Evolutionary conservation across 768 basidiomycete species (phyloP).

Genomic region (Tulasnella calospora): DNA sequence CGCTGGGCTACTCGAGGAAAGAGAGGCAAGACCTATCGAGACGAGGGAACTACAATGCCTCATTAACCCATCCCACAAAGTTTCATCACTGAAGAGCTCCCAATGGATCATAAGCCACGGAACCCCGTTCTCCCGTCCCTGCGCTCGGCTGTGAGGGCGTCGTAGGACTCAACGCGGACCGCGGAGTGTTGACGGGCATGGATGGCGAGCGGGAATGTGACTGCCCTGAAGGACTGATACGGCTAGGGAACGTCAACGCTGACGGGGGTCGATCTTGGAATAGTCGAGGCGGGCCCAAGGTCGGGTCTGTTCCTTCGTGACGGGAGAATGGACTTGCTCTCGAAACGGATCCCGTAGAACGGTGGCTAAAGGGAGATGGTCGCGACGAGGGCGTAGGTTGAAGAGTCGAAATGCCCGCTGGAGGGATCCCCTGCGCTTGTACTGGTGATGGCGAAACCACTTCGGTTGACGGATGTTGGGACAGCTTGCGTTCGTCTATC

Average conservation of each 20-base stretch:
- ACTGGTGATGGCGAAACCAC: not conserved
- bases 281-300: not conserved
- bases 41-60: no score
- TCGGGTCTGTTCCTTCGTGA: not conserved
- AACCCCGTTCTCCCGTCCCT: no score
- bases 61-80: no score
- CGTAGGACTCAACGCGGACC: not conserved
- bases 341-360: not conserved
- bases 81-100: no score
- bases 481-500: conserved; percentile 48
- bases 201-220: not conserved
- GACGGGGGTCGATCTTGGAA: not conserved
- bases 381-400: not conserved
- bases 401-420: not conserved
- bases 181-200: not conserved
- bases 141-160: not conserved
- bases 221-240: not conserved
- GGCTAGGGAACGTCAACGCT: not conserved
- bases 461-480: not conserved
- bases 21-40: no score
- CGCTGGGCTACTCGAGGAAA: no score
- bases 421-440: not conserved
- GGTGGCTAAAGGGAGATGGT: not conserved
- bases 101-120: no score
- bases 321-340: not conserved